Evolutionary conservation across 495 filamentous ascomycete species (phyloP).

Genomic region (Chaetomium tenue): DNA sequence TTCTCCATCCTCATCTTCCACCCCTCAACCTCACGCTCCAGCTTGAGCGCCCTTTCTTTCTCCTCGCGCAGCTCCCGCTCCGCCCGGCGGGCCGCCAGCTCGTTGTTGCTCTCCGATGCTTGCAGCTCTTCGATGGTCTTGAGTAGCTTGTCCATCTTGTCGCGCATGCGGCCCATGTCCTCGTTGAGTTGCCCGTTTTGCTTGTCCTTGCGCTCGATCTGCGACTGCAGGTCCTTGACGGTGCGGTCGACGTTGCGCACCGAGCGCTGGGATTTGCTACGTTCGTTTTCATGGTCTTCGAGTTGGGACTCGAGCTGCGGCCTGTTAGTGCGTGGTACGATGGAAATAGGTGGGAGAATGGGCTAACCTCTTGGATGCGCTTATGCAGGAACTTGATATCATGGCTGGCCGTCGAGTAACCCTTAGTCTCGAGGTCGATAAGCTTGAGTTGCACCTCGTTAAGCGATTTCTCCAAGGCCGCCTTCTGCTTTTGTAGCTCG

Average conservation of each 20-base stretch:
- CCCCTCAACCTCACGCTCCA: conserved; percentile 85
- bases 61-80: conserved; percentile 91
- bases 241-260: conserved; percentile 92
- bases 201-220: conserved; percentile 91
- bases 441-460: conserved; percentile 89
- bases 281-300: conserved; percentile 76
- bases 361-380: conserved; percentile 87
- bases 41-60: conserved; percentile 71
- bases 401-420: conserved; percentile 87
- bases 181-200: conserved; percentile 73
- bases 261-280: conserved; percentile 75
- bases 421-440: conserved; percentile 94
- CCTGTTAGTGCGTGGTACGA: conserved; percentile 27
- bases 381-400: conserved; percentile 95
- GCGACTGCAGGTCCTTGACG: conserved; percentile 87
- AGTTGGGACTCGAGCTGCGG: conserved; percentile 84
- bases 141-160: conserved; percentile 85
- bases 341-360: conserved; percentile 9
- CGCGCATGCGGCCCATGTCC: conserved; percentile 76
- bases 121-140: conserved; percentile 92
- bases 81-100: conserved; percentile 74
- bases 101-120: conserved; percentile 72
- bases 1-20: conserved; percentile 76
- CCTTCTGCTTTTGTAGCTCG: conserved; percentile 88
- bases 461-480: conserved; percentile 79